phyloP scores from a whole-genome alignment of 2,329 filamentous ascomycete genomes.

The Hymenoscyphus occultus region DNA sequence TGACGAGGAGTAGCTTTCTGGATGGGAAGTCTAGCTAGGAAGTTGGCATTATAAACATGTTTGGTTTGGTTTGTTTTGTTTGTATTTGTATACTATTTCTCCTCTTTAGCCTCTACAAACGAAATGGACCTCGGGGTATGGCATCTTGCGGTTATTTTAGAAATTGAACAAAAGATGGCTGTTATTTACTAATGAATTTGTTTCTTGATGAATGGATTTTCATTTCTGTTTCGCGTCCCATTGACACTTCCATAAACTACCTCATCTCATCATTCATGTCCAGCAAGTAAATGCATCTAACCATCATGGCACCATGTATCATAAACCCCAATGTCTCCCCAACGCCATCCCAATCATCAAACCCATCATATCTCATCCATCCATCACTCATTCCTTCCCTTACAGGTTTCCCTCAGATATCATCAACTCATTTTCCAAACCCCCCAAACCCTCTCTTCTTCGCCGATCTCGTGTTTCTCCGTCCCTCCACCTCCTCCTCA shows the following conservation, averaged over 20 bases:
- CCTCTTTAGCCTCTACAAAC: too few relatives aligned
- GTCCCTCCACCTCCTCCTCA: slow-evolving; percentile 43
- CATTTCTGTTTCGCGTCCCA: not conserved
- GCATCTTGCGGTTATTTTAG: too few relatives aligned
- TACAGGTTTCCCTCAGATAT: not conserved
- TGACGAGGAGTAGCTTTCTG: too few relatives aligned
- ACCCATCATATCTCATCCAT: not conserved
- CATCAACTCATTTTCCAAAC: too few relatives aligned
- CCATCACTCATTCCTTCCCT: slow-evolving; percentile 12
- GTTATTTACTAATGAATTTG: too few relatives aligned
- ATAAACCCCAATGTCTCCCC: not conserved
- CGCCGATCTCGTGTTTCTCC: slow-evolving; percentile 51
- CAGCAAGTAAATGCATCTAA: not conserved
- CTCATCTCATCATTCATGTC: slow-evolving; percentile 2
- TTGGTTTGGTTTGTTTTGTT: too few relatives aligned
- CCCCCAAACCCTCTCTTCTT: slow-evolving; percentile 46
- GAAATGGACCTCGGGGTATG: too few relatives aligned
- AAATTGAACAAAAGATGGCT: too few relatives aligned
- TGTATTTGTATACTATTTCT: too few relatives aligned
- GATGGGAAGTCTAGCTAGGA: too few relatives aligned
- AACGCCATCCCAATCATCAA: not conserved
- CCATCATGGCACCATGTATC: not conserved
- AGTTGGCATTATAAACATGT: too few relatives aligned
- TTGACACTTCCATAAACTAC: not conserved
- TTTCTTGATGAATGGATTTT: not conserved